A percentile compares a stretch with the other conserved stretches of the same genome.
Evolutionary conservation across 179 eudicot genomes (phyloP).

Genomic region (Sideroxylon spinosum): DNA sequence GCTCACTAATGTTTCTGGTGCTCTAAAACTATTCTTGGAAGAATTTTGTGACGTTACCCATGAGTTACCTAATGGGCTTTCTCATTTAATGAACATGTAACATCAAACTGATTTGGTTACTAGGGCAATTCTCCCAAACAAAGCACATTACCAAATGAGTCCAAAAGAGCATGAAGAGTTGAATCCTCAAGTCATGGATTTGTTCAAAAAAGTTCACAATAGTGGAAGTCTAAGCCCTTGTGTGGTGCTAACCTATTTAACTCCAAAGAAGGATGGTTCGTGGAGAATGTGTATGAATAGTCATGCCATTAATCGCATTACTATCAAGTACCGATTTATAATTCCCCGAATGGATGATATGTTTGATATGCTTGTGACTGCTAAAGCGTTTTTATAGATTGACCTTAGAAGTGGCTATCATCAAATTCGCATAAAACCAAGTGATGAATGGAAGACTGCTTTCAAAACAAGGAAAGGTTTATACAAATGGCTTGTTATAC

Average conservation of each 20-base stretch:
- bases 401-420: background rate
- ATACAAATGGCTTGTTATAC: background rate
- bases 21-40: background rate
- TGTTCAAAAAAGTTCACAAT: background rate
- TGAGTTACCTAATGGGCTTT: background rate
- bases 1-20: background rate
- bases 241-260: background rate
- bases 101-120: background rate
- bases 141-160: background rate
- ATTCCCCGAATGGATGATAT: slow-evolving; percentile 3
- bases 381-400: background rate
- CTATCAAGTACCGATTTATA: slow-evolving; percentile 6
- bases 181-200: background rate
- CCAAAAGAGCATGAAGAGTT: slow-evolving; percentile 1
- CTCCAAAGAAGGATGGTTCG: background rate
- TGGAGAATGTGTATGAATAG: slow-evolving; percentile 12
- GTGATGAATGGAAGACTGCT: background rate
- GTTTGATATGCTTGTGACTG: background rate
- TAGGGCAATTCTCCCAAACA: no score
- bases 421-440: background rate
- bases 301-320: background rate
- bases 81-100: slow-evolving; percentile 9
- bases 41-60: background rate
- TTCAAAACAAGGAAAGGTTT: background rate
- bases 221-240: slow-evolving; percentile 9